Conservation (phyloP, 495 filamentous ascomycete species). For the Sabuloglossum arenarium region DNA sequence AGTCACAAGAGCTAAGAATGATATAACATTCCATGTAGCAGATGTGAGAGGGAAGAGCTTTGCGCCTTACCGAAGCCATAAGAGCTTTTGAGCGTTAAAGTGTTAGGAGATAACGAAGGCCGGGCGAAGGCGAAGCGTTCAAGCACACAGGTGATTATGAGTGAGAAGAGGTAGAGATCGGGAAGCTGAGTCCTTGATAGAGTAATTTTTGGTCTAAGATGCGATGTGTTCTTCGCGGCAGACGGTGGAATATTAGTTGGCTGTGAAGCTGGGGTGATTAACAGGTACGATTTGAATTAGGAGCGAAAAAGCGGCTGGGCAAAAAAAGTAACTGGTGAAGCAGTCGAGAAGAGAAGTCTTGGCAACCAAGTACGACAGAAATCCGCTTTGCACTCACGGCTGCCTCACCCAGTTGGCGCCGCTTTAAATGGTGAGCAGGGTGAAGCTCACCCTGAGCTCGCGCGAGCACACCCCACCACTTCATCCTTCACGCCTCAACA, state of each 20-base stretch:
- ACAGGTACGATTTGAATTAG: slow-evolving; percentile 1
- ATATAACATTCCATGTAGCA: background rate
- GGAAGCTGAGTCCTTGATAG: background rate
- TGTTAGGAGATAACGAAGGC: background rate
- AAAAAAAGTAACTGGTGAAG: background rate
- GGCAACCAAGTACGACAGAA: too few species aligned
- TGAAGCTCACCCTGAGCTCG: too few species aligned
- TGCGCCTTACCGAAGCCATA: slow-evolving; percentile 7
- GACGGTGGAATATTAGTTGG: background rate
- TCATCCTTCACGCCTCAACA: too few species aligned
- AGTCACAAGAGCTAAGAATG: background rate
- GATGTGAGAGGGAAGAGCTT: too few species aligned
- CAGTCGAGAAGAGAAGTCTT: background rate
- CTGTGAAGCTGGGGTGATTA: background rate
- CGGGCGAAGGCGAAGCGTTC: background rate
- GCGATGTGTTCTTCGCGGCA: background rate
- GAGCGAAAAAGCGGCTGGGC: background rate
- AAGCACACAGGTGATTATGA: background rate
- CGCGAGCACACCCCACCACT: too few species aligned
- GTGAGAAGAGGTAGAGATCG: background rate
- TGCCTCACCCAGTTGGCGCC: too few species aligned
- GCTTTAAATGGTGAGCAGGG: too few species aligned
- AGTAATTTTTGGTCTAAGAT: background rate
- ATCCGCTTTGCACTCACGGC: too few species aligned
- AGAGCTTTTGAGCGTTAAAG: background rate